Evolutionary conservation across 441 rosid genomes (phyloP).

Genomic region (Gossypium gossypioides): DNA sequence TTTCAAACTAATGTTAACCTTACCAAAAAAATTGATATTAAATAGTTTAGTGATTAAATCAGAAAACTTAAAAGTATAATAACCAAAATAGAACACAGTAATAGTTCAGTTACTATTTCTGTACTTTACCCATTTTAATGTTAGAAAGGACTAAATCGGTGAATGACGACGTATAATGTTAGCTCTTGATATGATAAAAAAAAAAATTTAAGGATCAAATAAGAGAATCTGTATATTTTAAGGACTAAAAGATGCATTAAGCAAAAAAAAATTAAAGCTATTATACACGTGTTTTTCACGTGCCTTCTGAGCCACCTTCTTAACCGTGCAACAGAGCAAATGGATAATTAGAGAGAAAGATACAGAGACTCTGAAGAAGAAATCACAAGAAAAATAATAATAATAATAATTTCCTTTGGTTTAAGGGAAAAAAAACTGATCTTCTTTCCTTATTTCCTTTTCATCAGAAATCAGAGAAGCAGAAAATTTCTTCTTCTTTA

Average conservation of each 20-base stretch:
- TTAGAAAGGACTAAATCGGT: too few relatives aligned
- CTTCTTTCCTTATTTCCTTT: not conserved
- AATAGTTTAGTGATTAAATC: too few relatives aligned
- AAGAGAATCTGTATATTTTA: not conserved
- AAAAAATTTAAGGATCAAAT: not conserved
- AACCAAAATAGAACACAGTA: too few relatives aligned
- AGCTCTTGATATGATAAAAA: too few relatives aligned
- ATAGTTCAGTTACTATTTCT: too few relatives aligned
- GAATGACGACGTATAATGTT: too few relatives aligned
- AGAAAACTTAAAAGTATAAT: too few relatives aligned
- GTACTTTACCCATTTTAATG: too few relatives aligned
- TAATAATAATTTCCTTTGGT: not conserved
- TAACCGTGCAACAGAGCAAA: not conserved
- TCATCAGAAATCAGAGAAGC: constrained; percentile 1
- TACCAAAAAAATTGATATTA: too few relatives aligned
- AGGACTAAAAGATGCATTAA: not conserved
- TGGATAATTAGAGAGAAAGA: not conserved
- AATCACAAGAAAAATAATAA: not conserved
- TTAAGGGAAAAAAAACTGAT: not conserved
- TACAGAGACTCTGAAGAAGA: constrained; percentile 6
- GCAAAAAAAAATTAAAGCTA: not conserved
- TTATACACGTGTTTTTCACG: constrained; percentile 10
- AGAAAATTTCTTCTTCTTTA: not conserved
- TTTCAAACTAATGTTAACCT: too few relatives aligned
- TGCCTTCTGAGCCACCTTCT: constrained; percentile 11